Conservation (phyloP, 2,329 filamentous ascomycete species). For the Monosporascus sp. region DNA sequence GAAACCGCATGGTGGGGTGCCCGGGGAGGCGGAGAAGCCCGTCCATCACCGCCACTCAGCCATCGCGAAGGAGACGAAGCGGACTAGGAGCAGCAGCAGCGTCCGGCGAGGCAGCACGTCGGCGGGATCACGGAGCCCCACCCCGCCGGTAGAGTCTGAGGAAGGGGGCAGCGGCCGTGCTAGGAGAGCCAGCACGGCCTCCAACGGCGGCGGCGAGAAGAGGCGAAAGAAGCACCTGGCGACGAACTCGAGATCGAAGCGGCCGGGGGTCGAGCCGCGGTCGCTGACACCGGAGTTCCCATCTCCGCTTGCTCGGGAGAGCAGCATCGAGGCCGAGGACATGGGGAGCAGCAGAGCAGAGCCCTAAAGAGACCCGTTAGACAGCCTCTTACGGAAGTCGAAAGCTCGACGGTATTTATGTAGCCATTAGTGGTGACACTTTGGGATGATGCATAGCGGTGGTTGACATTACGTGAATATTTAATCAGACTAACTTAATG, state of each 20-base stretch:
- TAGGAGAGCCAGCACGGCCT: slow-evolving; percentile 44
- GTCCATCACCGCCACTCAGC: slow-evolving; percentile 36
- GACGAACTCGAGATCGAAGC: slow-evolving; percentile 34
- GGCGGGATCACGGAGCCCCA: slow-evolving; percentile 44
- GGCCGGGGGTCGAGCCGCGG: slow-evolving; percentile 42
- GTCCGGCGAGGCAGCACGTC: slow-evolving; percentile 47
- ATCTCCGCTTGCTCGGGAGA: slow-evolving; percentile 48
- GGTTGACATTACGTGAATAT: no score
- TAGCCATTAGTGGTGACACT: no score
- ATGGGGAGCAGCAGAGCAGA: background rate
- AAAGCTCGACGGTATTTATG: no score
- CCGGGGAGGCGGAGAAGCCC: slow-evolving; percentile 29
- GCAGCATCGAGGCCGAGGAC: slow-evolving; percentile 27
- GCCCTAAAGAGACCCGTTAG: background rate
- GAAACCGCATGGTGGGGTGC: slow-evolving; percentile 11
- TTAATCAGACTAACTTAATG: no score
- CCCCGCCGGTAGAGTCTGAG: slow-evolving; percentile 43
- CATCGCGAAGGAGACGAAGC: slow-evolving; percentile 42
- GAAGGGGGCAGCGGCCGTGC: slow-evolving; percentile 26
- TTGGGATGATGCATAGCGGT: no score
- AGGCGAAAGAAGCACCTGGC: slow-evolving; percentile 47
- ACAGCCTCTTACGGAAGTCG: no score
- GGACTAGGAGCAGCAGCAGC: slow-evolving; percentile 46
- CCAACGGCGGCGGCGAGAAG: slow-evolving; percentile 40
- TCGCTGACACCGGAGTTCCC: slow-evolving; percentile 51